phyloP scores from a whole-genome alignment of 805 yeast species.

The Clavispora asparagi region DNA sequence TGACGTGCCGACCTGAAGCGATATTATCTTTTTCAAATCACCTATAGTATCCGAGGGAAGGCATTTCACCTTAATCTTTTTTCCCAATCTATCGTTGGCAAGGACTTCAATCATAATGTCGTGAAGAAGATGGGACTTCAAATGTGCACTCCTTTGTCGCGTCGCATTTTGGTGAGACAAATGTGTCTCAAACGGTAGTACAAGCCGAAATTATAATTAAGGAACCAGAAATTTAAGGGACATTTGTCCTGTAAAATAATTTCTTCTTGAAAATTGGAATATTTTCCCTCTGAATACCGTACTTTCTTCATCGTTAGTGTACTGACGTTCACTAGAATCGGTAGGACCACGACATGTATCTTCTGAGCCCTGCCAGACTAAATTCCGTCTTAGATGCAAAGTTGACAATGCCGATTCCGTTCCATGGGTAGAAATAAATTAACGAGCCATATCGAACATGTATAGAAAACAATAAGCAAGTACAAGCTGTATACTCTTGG shows the following conservation, averaged over 20 bases:
- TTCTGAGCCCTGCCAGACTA: background rate
- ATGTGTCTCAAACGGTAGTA: background rate
- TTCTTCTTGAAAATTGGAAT: too few species aligned
- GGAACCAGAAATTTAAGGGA: too few species aligned
- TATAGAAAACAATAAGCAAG: too few species aligned
- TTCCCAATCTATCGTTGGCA: slow-evolving; percentile 64
- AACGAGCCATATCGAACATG: too few species aligned
- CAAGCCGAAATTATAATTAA: background rate
- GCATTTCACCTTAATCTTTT: slow-evolving; percentile 84
- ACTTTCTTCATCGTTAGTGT: too few species aligned
- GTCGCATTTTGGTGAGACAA: background rate
- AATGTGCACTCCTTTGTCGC: background rate
- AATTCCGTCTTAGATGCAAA: background rate
- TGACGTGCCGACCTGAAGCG: slow-evolving; percentile 76
- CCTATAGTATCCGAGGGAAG: slow-evolving; percentile 80
- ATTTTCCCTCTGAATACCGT: too few species aligned
- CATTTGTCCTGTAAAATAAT: too few species aligned
- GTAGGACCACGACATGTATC: background rate
- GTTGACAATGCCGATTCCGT: background rate
- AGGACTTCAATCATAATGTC: slow-evolving; percentile 35
- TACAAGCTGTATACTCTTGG: too few species aligned
- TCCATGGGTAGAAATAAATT: too few species aligned
- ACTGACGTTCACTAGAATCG: background rate
- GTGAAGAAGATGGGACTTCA: background rate
- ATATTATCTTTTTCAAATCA: slow-evolving; percentile 80